A percentile compares a stretch with the other conserved stretches of the same genome.
phyloP scores from a whole-genome alignment of 306 rosid species.

The Cucumis cinereus region DNA sequence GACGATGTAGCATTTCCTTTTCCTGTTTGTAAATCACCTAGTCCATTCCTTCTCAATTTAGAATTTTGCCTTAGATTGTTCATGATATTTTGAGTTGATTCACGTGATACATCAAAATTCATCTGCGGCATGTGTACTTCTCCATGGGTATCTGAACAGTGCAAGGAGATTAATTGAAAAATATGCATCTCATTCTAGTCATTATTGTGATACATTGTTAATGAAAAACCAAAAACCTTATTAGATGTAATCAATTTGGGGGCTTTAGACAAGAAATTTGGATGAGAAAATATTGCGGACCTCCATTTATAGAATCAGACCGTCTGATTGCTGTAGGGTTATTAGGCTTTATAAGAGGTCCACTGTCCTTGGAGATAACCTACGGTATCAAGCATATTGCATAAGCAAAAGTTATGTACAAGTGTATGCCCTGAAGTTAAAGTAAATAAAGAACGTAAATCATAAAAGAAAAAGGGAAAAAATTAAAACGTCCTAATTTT shows the following conservation, averaged over 20 bases:
- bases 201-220: not conserved
- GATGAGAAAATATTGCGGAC: not conserved
- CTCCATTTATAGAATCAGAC: slow-evolving; percentile 28
- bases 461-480: not conserved
- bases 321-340: slow-evolving; percentile 11
- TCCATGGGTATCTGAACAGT: slow-evolving; percentile 26
- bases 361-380: slow-evolving; percentile 66
- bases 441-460: not conserved
- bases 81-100: slow-evolving; percentile 41
- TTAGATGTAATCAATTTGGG: not conserved
- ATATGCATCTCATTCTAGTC: not conserved
- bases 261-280: not conserved
- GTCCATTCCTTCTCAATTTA: slow-evolving; percentile 10
- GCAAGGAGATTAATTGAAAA: slow-evolving; percentile 4
- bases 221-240: not conserved
- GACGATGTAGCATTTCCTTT: slow-evolving; percentile 9
- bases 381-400: slow-evolving; percentile 15
- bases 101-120: slow-evolving; percentile 15
- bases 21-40: slow-evolving; percentile 11
- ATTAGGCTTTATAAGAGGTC: slow-evolving; percentile 22
- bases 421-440: not conserved
- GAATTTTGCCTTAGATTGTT: slow-evolving; percentile 20
- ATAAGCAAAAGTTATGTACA: not conserved
- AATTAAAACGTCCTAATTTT: not conserved
- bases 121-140: slow-evolving; percentile 11